phyloP scores from a whole-genome alignment of 176 grass and related monocot species.

The Elymus sibiricus region DNA sequence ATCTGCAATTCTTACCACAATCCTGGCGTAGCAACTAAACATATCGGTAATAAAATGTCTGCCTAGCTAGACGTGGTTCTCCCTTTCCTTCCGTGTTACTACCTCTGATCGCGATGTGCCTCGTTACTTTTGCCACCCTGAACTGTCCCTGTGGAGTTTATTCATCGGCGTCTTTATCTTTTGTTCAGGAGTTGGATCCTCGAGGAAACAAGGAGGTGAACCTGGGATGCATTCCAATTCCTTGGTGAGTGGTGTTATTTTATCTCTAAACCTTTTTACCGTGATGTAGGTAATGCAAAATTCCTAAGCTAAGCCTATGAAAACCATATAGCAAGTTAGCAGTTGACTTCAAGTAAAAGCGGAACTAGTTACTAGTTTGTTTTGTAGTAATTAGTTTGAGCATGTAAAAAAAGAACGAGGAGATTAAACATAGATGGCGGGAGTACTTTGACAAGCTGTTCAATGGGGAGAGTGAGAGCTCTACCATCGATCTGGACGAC shows the following conservation, averaged over 20 bases:
- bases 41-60: no score
- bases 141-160: neutral
- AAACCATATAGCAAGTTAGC: neutral
- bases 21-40: neutral
- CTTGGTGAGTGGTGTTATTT: neutral
- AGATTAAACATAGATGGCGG: no score
- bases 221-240: neutral
- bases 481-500: no score
- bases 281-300: neutral
- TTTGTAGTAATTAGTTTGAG: neutral
- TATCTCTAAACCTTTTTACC: neutral
- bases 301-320: neutral
- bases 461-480: no score
- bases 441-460: no score
- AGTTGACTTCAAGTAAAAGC: neutral
- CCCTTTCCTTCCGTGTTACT: neutral
- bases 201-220: neutral
- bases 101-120: neutral
- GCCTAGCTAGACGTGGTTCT: neutral
- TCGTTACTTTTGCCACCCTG: neutral
- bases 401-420: no score
- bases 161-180: neutral
- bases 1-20: neutral
- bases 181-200: constrained; percentile 8
- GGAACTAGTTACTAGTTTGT: neutral